These are phyloP conservation scores for Ogataea haglerorum DNA, from an alignment of 805 yeast species.

Conservation along the genomic window DNA sequence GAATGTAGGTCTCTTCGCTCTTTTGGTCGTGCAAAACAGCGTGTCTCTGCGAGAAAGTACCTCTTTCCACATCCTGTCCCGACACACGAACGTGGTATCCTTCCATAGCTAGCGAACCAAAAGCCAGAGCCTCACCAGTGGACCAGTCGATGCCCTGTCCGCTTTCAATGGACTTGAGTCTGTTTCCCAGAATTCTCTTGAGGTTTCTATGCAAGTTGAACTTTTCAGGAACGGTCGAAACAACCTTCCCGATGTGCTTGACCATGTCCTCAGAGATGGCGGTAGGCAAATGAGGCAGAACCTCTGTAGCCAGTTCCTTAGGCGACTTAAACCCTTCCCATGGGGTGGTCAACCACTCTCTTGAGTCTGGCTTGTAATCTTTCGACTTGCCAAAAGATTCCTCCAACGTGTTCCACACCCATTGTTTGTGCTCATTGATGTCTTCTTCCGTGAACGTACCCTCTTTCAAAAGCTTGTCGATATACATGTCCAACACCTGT, in stretches of 20 bases:
- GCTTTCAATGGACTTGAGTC: slow-evolving; percentile 75
- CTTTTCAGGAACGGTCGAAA: slow-evolving; percentile 81
- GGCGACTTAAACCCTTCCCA: slow-evolving; percentile 99
- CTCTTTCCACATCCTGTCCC: slow-evolving; percentile 99
- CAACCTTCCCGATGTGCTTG: slow-evolving; percentile 71
- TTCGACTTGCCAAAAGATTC: slow-evolving; percentile 84
- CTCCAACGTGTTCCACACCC: slow-evolving; percentile 96
- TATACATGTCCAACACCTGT: slow-evolving; percentile 83
- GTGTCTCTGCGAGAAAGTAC: slow-evolving; percentile 99
- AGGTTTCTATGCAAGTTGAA: slow-evolving; percentile 93
- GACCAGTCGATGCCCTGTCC: slow-evolving; percentile 99
- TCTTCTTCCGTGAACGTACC: slow-evolving; percentile 88
- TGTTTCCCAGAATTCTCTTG: slow-evolving; percentile 85
- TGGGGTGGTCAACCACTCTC: slow-evolving; percentile 98
- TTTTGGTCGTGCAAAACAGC: slow-evolving; percentile 96
- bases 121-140: slow-evolving; percentile 98
- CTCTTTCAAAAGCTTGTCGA: slow-evolving; percentile 74
- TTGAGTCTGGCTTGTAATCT: slow-evolving; percentile 83
- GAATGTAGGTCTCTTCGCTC: slow-evolving; percentile 78
- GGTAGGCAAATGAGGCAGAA: slow-evolving; percentile 94
- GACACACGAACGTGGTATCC: slow-evolving; percentile 96
- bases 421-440: slow-evolving; percentile 90
- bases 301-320: slow-evolving; percentile 91
- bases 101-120: slow-evolving; percentile 86
- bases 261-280: slow-evolving; percentile 70